A percentile compares a stretch with the other conserved stretches of the same genome.
phyloP scores from a whole-genome alignment of 2,329 filamentous ascomycete genomes.

The Tolypocladium tundrense region DNA sequence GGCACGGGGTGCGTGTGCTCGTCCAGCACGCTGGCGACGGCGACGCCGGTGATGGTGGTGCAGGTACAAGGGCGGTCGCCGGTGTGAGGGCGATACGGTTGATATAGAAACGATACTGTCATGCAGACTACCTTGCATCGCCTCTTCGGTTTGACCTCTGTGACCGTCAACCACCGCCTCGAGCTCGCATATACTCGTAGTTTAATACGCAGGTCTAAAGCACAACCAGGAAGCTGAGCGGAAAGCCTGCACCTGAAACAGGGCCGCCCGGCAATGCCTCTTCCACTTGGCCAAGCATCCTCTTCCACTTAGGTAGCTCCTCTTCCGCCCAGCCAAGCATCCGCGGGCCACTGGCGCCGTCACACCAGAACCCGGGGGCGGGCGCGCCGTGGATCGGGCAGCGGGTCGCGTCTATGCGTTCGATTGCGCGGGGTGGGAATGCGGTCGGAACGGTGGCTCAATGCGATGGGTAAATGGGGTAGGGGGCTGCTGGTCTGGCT shows the following conservation, averaged over 20 bases:
- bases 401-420: not conserved
- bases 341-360: too few species aligned
- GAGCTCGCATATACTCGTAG: not conserved
- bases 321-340: too few species aligned
- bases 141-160: too few species aligned
- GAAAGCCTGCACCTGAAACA: not conserved
- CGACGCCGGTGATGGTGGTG: not conserved
- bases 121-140: too few species aligned
- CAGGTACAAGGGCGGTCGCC: not conserved
- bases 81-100: not conserved
- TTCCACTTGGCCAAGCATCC: too few species aligned
- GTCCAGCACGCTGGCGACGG: constrained; percentile 1
- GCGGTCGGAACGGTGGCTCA: not conserved
- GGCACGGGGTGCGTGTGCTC: constrained; percentile 32
- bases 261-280: not conserved
- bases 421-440: not conserved
- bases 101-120: not conserved
- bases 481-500: too few species aligned
- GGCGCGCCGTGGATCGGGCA: not conserved
- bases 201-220: not conserved
- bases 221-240: too few species aligned
- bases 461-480: too few species aligned
- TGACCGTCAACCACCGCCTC: too few species aligned
- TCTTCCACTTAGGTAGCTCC: too few species aligned
- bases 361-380: too few species aligned